Evolutionary conservation across 2,329 filamentous ascomycete genomes (phyloP).

Genomic region (Aspergillus sclerotialis): DNA sequence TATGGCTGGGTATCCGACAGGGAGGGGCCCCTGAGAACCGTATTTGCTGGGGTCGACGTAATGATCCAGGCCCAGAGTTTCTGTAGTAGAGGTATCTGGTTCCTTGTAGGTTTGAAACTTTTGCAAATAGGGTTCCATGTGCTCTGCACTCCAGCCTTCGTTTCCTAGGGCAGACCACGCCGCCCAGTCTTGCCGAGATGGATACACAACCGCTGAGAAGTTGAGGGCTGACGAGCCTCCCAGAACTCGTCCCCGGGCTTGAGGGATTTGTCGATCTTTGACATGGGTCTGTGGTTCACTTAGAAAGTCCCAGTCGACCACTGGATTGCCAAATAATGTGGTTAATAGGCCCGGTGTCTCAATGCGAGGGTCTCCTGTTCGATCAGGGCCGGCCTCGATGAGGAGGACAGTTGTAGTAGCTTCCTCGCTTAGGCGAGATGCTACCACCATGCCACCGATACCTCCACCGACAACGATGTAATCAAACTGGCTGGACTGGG

Average conservation of each 20-base stretch:
- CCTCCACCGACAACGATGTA: conserved; percentile 27
- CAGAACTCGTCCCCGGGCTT: conserved; percentile 43
- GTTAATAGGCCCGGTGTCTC: conserved; percentile 13
- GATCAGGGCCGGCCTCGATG: conserved; percentile 22
- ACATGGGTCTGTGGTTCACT: conserved; percentile 22
- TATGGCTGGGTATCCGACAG: conserved; percentile 22
- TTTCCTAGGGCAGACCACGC: conserved; percentile 42
- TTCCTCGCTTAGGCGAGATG: conserved; percentile 24
- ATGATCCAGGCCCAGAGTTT: conserved; percentile 6
- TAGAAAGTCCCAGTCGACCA: conserved; percentile 21
- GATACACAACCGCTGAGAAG: conserved; percentile 22
- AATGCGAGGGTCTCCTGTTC: conserved; percentile 15
- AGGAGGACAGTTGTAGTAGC: conserved; percentile 16
- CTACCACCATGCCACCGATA: conserved; percentile 24
- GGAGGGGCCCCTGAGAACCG: conserved; percentile 13
- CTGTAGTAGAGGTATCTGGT: conserved; percentile 15
- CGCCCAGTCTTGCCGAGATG: conserved; percentile 33
- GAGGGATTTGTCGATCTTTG: conserved; percentile 33
- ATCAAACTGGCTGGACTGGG: no score
- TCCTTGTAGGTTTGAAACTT: conserved; percentile 31
- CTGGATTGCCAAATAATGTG: conserved; percentile 13
- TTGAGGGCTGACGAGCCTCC: conserved; percentile 45
- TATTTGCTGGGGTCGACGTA: conserved; percentile 13
- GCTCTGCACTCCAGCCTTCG: conserved; percentile 38
- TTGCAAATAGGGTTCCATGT: conserved; percentile 44